Base-by-base conservation (phyloP, 1,284 basidiomycete species). In the Ganoderma leucocontextum region DNA sequence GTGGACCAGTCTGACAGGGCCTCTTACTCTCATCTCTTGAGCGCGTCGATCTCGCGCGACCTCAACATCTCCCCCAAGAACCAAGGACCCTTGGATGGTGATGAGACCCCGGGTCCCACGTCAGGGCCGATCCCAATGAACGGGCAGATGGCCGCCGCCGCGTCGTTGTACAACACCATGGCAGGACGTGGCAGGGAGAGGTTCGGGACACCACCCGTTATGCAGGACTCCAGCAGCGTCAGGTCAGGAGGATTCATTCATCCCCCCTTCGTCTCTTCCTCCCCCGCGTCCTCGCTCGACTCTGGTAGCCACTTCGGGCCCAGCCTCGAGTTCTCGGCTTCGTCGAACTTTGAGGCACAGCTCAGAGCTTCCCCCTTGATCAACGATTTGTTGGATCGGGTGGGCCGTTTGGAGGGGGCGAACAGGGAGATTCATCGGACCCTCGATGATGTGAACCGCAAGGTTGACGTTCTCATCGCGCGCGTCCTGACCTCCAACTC, bases 401-500 rank as follows among this genome's bases (percentile, higher is more conserved):
- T 96, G 55, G 80, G 86, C 42, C 88, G 91, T 62, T 91, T 87
- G 78, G 94, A 96, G 79, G 83, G 85, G 67, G 85, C 88, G 3
- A 87, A 89, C 42, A 85, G 89, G 57, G 90, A 95, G 74, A 89
- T 95, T 60, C 91, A 92, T 75, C 86, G 89, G 8, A 90, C 94
- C 74, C 83, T 95, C 47, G 83, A 83, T 8, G 92, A 94, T 75
- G 84, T 96, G 59, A 87, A 90, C 70, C 87, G 88, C 75, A 95
- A 95, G 80, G 87, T 95, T 64, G 88, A 91, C 76, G 76, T 94
- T 15, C 84, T 95, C 63, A 83, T 95, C 49, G 93, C 95, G 69
- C 87, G 91, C 47, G 85, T 87, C 9, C 75, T 90, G 36, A 12
- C 36, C 58, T 59, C 58, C n/a, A 79, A 71, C 65, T 69, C 80